Conservation (phyloP, 495 filamentous ascomycete genomes). For the Lineolata rhizophorae region DNA sequence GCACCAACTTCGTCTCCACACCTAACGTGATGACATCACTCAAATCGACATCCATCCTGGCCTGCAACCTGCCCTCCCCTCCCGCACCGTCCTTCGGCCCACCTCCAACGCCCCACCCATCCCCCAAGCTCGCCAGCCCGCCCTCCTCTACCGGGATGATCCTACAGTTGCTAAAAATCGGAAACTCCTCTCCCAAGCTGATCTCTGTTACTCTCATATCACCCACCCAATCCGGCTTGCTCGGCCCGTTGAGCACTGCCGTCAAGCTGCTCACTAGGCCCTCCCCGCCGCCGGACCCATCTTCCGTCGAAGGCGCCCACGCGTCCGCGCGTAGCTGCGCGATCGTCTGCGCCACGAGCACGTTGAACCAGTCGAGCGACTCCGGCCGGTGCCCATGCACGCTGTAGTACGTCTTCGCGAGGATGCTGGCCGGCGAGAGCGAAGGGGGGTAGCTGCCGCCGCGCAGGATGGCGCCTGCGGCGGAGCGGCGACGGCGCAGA, state of each 20-base stretch:
- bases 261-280: slow-evolving; percentile 92
- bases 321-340: slow-evolving; percentile 87
- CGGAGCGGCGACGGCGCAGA: slow-evolving; percentile 12
- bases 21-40: slow-evolving; percentile 88
- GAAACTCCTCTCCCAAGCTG: slow-evolving; percentile 85
- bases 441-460: slow-evolving; percentile 15
- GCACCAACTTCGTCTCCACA: slow-evolving; percentile 74
- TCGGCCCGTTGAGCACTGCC: slow-evolving; percentile 59
- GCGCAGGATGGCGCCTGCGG: slow-evolving; percentile 35
- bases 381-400: slow-evolving; percentile 93
- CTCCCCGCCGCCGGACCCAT: slow-evolving; percentile 15
- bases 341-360: slow-evolving; percentile 88
- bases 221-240: slow-evolving; percentile 77
- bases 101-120: slow-evolving; percentile 2
- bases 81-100: slow-evolving; percentile 20
- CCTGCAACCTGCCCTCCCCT: slow-evolving; percentile 57
- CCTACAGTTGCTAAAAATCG: slow-evolving; percentile 95
- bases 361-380: slow-evolving; percentile 98
- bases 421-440: slow-evolving; percentile 39
- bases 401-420: slow-evolving; percentile 95
- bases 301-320: slow-evolving; percentile 45
- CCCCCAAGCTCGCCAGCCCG: slow-evolving; percentile 1
- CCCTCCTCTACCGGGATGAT: slow-evolving; percentile 65
- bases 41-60: slow-evolving; percentile 88
- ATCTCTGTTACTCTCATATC: slow-evolving; percentile 88